Evolutionary conservation across 1,284 basidiomycete genomes (phyloP), one percentile per base, ranked within the genome.

Genomic region (Malassezia restricta): DNA sequence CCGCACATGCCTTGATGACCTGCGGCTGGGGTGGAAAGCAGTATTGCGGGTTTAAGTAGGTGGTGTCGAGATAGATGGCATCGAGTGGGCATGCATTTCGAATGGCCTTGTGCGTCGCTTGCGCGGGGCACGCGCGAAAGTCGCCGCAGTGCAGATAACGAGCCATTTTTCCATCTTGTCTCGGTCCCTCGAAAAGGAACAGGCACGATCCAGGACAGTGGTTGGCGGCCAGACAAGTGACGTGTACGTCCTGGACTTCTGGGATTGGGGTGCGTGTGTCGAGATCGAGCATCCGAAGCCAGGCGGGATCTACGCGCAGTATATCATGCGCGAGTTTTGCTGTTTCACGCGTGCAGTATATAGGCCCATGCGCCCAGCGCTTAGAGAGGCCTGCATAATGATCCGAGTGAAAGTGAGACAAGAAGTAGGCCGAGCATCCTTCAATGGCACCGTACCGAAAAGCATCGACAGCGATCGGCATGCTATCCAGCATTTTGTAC

Each of bases 81-180:
- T 96, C 89, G 11, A 98, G 57, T 15, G 59, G 59, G 9, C 54
- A 53, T 35, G 15, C 11, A 24, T 24, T 24, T n/a, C 49, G 45
- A 30, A 68, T 47, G 8, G 64, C 54, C 0, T 64, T 59, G 40
- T 70, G 68, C 39, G 59, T 57, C 2, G 58, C 54, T 35, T 70
- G 69, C 0, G 52, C 43, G 0, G 69, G 69, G 31, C 58, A 61
- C 9, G 78, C 79, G 28, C 73, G 67, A 40, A 73, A 74, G 51
- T 96, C 92, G 0, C 92, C 92, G 61, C 94, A 98, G 65, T 98
- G 92, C 3, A 98, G 78, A 70, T 96, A 96, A 20, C 88, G 80
- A 70, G 90, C 95, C 0, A 4, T 24, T 24, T 24, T 24, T 24
- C 20, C 20, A 24, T 24, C 20, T 4, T 24, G 20, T 24, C 20